Evolutionary conservation across 345 rosid species (phyloP).

Genomic region (Isatis tinctoria): DNA sequence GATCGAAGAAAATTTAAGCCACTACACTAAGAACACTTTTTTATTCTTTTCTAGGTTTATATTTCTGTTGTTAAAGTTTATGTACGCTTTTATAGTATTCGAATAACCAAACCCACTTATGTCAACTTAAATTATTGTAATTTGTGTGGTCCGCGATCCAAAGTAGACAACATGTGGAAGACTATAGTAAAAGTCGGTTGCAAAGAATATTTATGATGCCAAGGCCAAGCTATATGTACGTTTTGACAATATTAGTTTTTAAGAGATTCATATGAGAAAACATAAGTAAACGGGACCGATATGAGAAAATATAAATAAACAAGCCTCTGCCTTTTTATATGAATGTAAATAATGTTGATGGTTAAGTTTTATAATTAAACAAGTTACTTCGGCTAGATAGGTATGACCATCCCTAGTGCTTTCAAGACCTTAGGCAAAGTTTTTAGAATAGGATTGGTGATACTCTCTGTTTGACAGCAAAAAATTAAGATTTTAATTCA

Average conservation of each 20-base stretch:
- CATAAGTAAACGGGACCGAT: too few relatives aligned
- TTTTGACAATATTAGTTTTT: neutral
- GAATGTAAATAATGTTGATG: neutral
- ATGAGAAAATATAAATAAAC: too few relatives aligned
- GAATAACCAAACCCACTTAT: neutral
- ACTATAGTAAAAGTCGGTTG: neutral
- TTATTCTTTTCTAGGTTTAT: neutral
- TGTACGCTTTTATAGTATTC: neutral
- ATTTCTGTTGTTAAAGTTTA: neutral
- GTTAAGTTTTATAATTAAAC: neutral
- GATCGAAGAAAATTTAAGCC: too few relatives aligned
- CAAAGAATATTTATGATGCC: neutral
- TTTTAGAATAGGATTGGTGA: neutral
- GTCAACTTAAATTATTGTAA: neutral
- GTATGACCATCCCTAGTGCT: neutral
- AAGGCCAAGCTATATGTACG: neutral
- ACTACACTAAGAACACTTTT: too few relatives aligned
- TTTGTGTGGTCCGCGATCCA: neutral
- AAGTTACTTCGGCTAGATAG: neutral
- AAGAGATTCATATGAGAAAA: too few relatives aligned
- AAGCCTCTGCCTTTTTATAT: neutral
- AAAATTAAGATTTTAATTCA: neutral
- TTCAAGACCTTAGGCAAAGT: neutral
- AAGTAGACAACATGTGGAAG: neutral
- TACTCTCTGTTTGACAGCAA: neutral